Evolutionary conservation across 495 filamentous ascomycete species (phyloP), one percentile per base, ranked within the genome.

Genomic region (Aspergillus campestris): DNA sequence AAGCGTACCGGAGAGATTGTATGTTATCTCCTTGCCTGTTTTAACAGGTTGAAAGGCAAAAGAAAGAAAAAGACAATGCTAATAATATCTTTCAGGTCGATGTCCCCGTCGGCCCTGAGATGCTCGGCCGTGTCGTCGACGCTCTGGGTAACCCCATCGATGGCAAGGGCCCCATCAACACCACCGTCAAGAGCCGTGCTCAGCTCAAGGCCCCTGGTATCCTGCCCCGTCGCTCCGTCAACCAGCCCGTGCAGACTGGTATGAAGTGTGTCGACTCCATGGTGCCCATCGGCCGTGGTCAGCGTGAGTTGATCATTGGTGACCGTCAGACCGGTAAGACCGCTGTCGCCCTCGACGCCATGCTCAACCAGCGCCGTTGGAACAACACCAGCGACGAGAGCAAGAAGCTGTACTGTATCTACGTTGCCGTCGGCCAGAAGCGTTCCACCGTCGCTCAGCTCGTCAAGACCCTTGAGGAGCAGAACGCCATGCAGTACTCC

Each of bases 271-370:
- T 98, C 79, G 92, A 98, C 71, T 89, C 92, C 66, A 98, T 98
- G 92, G 92, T 98, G 50, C 92, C 92, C 61, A 97, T 98, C 62
- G 92, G 92, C 67, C 92, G 92, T 89, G 92, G 92, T 61, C 92
- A 98, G 78, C 92, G 92, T 87, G 92, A 98, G 77, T 79, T 98
- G 77, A 97, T 98, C 72, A 98, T 98, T 76, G 92, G 92, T 74
- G 92, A 98, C 72, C 94, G 92, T 86, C 92, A 98, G 74, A 98
- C 92, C 57, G 92, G 92, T 74, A 98, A 98, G 86, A 98, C 92
- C 66, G 92, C 92, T 64, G 92, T 98, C 68, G 92, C 89, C 64
- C 88, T 98, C 38, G 92, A 98, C 61, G 81, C 92, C 66, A 98
- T 98, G 50, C 86, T 98, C 49, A 98, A 98, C 82, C 92, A 98